Evolutionary conservation across 2,329 filamentous ascomycete genomes (phyloP).

Genomic region (Canariomyces notabilis): DNA sequence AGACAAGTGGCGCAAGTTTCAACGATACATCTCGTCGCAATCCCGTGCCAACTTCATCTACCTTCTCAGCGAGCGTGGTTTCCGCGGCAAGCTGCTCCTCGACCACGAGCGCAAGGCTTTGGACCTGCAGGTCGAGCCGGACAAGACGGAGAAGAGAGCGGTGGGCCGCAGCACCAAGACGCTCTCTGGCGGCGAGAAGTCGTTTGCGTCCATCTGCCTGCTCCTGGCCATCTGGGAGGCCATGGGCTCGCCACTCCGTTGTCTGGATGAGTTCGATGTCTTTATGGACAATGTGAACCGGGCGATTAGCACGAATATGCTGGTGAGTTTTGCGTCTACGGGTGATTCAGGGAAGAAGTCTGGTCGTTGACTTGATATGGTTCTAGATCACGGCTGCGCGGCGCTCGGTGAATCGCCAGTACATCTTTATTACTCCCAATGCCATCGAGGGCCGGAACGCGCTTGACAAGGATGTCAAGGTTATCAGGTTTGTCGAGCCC

Average conservation of each 20-base stretch:
- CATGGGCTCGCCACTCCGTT: constrained; percentile 92
- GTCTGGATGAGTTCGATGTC: constrained; percentile 96
- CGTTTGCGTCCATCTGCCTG: constrained; percentile 93
- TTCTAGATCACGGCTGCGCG: constrained; percentile 73
- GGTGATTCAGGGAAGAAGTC: neutral
- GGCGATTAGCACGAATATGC: constrained; percentile 87
- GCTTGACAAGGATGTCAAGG: constrained; percentile 66
- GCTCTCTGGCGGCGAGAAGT: constrained; percentile 93
- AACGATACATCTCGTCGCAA: constrained; percentile 76
- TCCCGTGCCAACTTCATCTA: constrained; percentile 84
- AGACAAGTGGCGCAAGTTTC: constrained; percentile 74
- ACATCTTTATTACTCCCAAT: constrained; percentile 93
- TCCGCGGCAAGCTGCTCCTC: constrained; percentile 73
- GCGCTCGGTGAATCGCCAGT: constrained; percentile 83
- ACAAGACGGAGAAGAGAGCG: constrained; percentile 62
- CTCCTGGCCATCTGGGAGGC: constrained; percentile 93
- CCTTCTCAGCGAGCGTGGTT: constrained; percentile 82
- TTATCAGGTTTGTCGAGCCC: constrained; percentile 58
- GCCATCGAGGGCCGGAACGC: constrained; percentile 60
- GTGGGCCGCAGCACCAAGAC: constrained; percentile 82
- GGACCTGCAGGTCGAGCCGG: constrained; percentile 69
- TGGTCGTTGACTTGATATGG: constrained; percentile 21
- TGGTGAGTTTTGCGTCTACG: constrained; percentile 51
- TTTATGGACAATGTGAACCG: constrained; percentile 99
- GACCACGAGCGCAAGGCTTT: constrained; percentile 72